Base-by-base conservation (phyloP, 1,139 yeast species). In the Taphrina flavorubra region DNA sequence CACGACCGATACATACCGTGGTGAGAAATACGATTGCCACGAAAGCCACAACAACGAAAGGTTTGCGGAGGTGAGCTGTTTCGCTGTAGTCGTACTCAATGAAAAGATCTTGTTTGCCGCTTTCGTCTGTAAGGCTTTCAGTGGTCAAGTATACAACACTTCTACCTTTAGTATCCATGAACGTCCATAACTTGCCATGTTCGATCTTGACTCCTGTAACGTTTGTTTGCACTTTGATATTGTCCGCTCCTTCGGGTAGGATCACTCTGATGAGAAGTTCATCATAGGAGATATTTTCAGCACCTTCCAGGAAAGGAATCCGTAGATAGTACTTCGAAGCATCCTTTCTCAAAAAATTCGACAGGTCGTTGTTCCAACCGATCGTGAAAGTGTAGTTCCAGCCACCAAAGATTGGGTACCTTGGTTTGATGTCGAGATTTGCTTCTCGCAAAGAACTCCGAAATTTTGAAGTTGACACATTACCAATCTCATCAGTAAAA, bases 351-450 rank as follows among this genome's bases (percentile, higher is more conserved):
- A 91, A 81, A 74, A 83, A 86, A 63, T 84, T 80, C 37, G 80
- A 76, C 60, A 92, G 79, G 51, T 82, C 80, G 72, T 86, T 84
- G 69, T 88, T 85, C 97, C 97, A 95, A 7, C 98, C 98, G 75
- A 94, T 80, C 25, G 99, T 94, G 81, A 91, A 94, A 79, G 94
- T 92, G 79, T 92, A 94, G 75, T 87, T 85, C 99, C 99, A 94
- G 53, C 92, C 96, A 63, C 99, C 99, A 79, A 91, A 90, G 8
- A 94, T 76, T 13, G 99, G 99, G 81, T 83, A 94, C 77, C 99
- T 84, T 69, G 99, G 99, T 75, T 84, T 86, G 72, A 94, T 78
- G 55, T 87, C 81, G 69, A 91, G 79, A 20, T 72, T 56, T 6
- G 79, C 73, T 71, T 82, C 84, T 69, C 83, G 79, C 1, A 75